Evolutionary conservation across 192 early-diverging fungal species (phyloP).

Genomic region (Coemansia sp.): DNA sequence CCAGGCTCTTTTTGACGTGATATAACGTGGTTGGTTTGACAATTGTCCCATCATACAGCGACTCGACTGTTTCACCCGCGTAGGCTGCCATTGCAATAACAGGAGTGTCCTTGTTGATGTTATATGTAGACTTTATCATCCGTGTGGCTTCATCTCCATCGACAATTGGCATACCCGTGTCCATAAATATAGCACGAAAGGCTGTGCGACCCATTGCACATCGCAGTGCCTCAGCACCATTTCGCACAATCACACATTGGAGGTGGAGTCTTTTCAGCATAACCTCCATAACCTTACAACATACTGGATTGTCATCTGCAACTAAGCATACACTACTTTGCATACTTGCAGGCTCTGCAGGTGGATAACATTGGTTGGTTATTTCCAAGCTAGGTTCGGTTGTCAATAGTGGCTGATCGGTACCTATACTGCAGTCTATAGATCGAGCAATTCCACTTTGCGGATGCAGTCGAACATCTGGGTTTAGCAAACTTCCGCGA

Average conservation of each 20-base stretch:
- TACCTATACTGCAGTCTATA: background rate
- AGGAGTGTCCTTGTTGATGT: slow-evolving; percentile 81
- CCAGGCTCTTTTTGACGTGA: slow-evolving; percentile 19
- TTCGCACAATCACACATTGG: slow-evolving; percentile 81
- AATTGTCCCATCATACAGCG: slow-evolving; percentile 37
- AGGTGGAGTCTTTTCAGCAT: slow-evolving; percentile 74
- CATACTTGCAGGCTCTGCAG: slow-evolving; percentile 13
- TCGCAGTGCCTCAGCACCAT: slow-evolving; percentile 89
- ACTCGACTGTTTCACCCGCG: slow-evolving; percentile 54
- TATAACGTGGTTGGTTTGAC: slow-evolving; percentile 37
- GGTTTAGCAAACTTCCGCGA: slow-evolving; percentile 43
- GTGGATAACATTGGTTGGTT: background rate
- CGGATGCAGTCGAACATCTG: background rate
- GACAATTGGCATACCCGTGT: slow-evolving; percentile 92
- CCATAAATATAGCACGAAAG: slow-evolving; percentile 95
- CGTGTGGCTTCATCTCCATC: slow-evolving; percentile 88
- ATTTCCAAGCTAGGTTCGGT: background rate
- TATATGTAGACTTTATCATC: slow-evolving; percentile 94
- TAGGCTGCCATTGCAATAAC: slow-evolving; percentile 84
- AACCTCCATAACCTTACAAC: slow-evolving; percentile 88
- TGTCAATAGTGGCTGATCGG: background rate
- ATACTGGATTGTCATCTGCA: slow-evolving; percentile 91
- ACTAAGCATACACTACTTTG: slow-evolving; percentile 62
- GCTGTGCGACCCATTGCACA: slow-evolving; percentile 85
- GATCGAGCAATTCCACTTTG: background rate